These are phyloP conservation scores for Fusarium coffeatum DNA, from an alignment of 2,329 filamentous ascomycete species.

Conservation along the genomic window DNA sequence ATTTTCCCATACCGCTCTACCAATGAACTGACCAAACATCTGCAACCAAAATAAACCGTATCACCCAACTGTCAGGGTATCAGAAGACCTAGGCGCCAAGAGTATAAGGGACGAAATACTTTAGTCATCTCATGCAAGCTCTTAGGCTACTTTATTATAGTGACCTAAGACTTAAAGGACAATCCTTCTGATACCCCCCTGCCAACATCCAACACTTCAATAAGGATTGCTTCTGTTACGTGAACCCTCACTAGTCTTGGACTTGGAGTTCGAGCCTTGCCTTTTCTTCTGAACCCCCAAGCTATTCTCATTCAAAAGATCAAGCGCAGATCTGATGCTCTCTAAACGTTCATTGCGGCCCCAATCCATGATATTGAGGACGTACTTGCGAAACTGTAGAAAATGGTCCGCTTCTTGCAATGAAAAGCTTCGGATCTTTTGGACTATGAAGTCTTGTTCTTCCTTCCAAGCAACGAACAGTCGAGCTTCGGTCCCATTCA, in stretches of 20 bases:
- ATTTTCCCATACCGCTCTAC: neutral
- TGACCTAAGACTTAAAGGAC: neutral
- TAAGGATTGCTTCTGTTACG: neutral
- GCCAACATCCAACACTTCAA: neutral
- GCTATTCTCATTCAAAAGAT: slow-evolving; percentile 2
- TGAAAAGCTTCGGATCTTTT: slow-evolving; percentile 44
- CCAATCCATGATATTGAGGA: slow-evolving; percentile 54
- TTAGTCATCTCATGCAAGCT: neutral
- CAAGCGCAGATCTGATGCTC: slow-evolving; percentile 39
- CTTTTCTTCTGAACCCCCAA: neutral
- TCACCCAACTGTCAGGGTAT: neutral
- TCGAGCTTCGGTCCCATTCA: slow-evolving; percentile 49
- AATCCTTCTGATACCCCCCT: neutral
- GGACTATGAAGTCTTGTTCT: neutral
- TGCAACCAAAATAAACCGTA: neutral
- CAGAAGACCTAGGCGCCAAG: neutral
- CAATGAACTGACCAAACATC: neutral
- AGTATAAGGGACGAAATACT: neutral
- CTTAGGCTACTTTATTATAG: neutral
- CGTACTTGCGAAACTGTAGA: slow-evolving; percentile 48
- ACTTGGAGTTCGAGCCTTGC: neutral
- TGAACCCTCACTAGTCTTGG: neutral
- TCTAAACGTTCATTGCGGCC: slow-evolving; percentile 46
- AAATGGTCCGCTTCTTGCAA: slow-evolving; percentile 47
- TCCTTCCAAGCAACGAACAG: slow-evolving; percentile 52